A percentile compares a stretch with the other conserved stretches of the same genome.
Evolutionary conservation across 1,284 basidiomycete species (phyloP).

Genomic region (Marasmius fiardii): DNA sequence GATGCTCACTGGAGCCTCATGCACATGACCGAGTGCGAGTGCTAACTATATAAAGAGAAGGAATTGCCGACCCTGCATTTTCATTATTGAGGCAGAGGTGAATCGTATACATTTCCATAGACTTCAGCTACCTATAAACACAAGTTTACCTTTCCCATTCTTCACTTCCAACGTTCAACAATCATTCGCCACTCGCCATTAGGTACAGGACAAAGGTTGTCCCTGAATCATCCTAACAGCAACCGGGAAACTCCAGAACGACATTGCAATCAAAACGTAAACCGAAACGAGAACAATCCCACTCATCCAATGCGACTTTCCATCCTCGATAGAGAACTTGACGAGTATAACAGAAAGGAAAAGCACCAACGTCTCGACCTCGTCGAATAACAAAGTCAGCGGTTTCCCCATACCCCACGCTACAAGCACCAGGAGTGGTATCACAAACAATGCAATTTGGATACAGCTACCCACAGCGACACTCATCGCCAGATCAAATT

Average conservation of each 20-base stretch:
- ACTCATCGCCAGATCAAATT: slow-evolving; percentile 51
- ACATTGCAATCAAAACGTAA: slow-evolving; percentile 40
- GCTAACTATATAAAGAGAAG: not conserved
- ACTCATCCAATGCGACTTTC: slow-evolving; percentile 62
- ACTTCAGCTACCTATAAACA: too few relatives aligned
- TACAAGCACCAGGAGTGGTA: slow-evolving; percentile 52
- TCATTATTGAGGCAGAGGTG: too few relatives aligned
- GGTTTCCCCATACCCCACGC: slow-evolving; percentile 49
- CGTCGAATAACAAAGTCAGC: slow-evolving; percentile 38
- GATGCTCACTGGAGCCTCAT: too few relatives aligned
- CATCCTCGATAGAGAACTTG: slow-evolving; percentile 61
- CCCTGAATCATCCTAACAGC: slow-evolving; percentile 32
- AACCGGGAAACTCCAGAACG: slow-evolving; percentile 42
- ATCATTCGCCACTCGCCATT: not conserved
- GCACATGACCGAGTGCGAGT: too few relatives aligned
- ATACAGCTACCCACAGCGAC: slow-evolving; percentile 68
- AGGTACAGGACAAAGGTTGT: slow-evolving; percentile 25
- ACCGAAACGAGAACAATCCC: slow-evolving; percentile 48
- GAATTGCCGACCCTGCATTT: not conserved
- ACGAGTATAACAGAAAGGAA: slow-evolving; percentile 59
- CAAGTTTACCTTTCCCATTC: too few relatives aligned
- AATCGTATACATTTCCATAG: too few relatives aligned
- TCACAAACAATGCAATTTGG: slow-evolving; percentile 65
- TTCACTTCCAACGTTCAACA: too few relatives aligned
- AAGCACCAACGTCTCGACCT: slow-evolving; percentile 33